phyloP scores from a whole-genome alignment of 345 rosid species.

The Hypericum androsaemum region DNA sequence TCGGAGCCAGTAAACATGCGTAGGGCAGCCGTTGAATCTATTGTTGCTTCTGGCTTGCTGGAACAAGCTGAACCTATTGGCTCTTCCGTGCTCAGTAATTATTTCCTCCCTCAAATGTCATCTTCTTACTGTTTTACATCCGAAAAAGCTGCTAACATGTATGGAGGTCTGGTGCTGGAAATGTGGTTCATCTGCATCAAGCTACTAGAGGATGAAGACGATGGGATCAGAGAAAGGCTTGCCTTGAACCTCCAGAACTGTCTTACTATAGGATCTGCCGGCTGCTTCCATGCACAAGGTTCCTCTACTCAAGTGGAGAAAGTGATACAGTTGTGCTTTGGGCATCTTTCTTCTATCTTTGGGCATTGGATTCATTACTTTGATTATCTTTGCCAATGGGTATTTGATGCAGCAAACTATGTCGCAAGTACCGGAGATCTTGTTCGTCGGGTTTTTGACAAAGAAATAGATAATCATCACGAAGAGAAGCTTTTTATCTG shows the following conservation, averaged over 20 bases:
- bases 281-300: slow-evolving; percentile 19
- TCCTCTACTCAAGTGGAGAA: slow-evolving; percentile 76
- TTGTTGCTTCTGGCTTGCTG: slow-evolving; percentile 73
- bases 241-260: slow-evolving; percentile 58
- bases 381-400: slow-evolving; percentile 52
- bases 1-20: slow-evolving; percentile 79
- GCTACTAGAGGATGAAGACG: slow-evolving; percentile 92
- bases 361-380: slow-evolving; percentile 73
- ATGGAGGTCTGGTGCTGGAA: slow-evolving; percentile 48
- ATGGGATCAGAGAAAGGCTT: slow-evolving; percentile 56
- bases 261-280: slow-evolving; percentile 22
- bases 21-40: slow-evolving; percentile 70
- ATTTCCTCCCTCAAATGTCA: slow-evolving; percentile 20
- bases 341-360: slow-evolving; percentile 54
- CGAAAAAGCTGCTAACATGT: slow-evolving; percentile 30
- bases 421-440: slow-evolving; percentile 44
- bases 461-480: slow-evolving; percentile 87
- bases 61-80: slow-evolving; percentile 68
- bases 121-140: slow-evolving; percentile 17
- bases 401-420: slow-evolving; percentile 37
- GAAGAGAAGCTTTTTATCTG: slow-evolving; percentile 81
- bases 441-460: slow-evolving; percentile 85
- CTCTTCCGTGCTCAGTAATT: slow-evolving; percentile 31
- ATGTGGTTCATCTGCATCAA: slow-evolving; percentile 73
- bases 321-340: slow-evolving; percentile 68